Evolutionary conservation across 169 alveolate species (phyloP).

Genomic region (Miamiensis avidus): DNA sequence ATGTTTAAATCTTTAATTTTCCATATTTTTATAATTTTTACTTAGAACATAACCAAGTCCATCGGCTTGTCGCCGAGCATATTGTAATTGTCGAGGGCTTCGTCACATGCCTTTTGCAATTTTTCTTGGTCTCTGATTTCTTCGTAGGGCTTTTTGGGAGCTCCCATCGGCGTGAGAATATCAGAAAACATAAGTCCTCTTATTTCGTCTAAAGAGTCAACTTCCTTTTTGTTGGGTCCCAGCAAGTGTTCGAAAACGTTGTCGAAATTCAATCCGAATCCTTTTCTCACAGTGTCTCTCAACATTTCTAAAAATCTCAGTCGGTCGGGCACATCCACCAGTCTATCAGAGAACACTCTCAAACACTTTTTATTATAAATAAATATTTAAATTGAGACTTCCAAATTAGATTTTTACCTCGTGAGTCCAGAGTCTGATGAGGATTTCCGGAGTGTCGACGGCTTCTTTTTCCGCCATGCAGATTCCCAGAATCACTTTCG

Average conservation of each 20-base stretch:
- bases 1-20: no score
- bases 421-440: constrained; percentile 83
- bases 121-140: constrained; percentile 76
- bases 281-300: constrained; percentile 75
- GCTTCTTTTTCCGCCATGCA: constrained; percentile 77
- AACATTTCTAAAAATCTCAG: constrained; percentile 78
- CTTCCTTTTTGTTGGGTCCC: constrained; percentile 78
- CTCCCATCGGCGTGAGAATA: constrained; percentile 77
- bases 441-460: constrained; percentile 54
- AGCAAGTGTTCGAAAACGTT: constrained; percentile 78
- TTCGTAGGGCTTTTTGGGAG: constrained; percentile 82
- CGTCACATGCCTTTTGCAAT: constrained; percentile 79
- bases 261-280: constrained; percentile 79
- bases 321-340: constrained; percentile 91
- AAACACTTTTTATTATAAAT: constrained; percentile 64
- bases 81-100: constrained; percentile 75
- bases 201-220: constrained; percentile 89
- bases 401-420: no score
- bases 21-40: no score
- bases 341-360: constrained; percentile 93
- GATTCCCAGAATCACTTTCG: constrained; percentile 86
- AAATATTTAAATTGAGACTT: neutral
- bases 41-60: constrained; percentile 89
- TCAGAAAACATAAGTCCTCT: constrained; percentile 90
- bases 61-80: constrained; percentile 84